phyloP scores from a whole-genome alignment of 495 filamentous ascomycete genomes.

The Aspergillus cristatus region DNA sequence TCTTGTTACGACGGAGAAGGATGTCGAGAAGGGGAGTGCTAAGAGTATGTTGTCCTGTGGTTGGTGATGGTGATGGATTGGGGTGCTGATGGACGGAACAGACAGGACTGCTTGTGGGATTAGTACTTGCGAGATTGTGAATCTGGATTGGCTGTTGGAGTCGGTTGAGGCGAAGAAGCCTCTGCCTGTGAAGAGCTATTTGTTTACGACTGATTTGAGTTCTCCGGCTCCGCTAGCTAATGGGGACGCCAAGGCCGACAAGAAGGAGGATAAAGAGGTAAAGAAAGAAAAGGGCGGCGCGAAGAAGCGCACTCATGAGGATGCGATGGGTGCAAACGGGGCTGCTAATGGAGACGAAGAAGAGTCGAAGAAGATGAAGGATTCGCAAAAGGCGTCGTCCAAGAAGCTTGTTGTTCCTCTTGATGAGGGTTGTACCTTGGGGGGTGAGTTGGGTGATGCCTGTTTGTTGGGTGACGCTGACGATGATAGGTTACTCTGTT shows the following conservation, averaged over 20 bases:
- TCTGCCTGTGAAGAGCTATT: slow-evolving; percentile 33
- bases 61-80: background rate
- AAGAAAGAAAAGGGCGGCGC: background rate
- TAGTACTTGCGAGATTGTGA: slow-evolving; percentile 46
- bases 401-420: slow-evolving; percentile 37
- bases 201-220: slow-evolving; percentile 11
- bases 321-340: slow-evolving; percentile 2
- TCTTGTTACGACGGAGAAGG: slow-evolving; percentile 45
- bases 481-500: slow-evolving; percentile 29
- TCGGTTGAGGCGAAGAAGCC: slow-evolving; percentile 34
- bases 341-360: slow-evolving; percentile 11
- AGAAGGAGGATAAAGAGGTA: slow-evolving; percentile 12
- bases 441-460: slow-evolving; percentile 17
- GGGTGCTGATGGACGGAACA: too few species aligned
- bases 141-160: slow-evolving; percentile 52
- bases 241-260: slow-evolving; percentile 18
- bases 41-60: slow-evolving; percentile 24
- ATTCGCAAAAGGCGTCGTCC: slow-evolving; percentile 32
- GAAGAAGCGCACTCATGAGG: background rate
- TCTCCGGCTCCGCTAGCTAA: too few species aligned
- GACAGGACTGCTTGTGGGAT: too few species aligned
- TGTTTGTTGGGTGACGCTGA: background rate
- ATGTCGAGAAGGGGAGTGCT: slow-evolving; percentile 38
- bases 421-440: slow-evolving; percentile 35
- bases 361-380: slow-evolving; percentile 38